Percentiles rank a stretch among this genome's conserved stretches.
Evolutionary conservation across 139 green algal genomes (phyloP).

Genomic region (Prasinococcaceae sp.): DNA sequence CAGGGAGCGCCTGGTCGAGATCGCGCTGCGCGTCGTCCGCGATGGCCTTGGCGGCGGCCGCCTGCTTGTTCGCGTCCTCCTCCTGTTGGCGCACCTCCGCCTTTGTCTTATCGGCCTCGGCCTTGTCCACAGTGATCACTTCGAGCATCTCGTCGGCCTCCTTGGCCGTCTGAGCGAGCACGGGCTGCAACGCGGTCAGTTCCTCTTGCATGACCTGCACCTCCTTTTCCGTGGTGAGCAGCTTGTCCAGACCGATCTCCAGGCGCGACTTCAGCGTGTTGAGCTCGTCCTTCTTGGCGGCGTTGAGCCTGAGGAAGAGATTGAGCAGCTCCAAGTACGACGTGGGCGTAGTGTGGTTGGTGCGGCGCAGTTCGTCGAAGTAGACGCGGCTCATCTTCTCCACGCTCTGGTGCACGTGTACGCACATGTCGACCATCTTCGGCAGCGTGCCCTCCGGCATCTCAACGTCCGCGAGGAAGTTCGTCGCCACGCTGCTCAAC

Average conservation of each 20-base stretch:
- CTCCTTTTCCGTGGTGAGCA: constrained; percentile 39
- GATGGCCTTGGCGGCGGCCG: constrained; percentile 30
- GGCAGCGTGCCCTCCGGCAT: constrained; percentile 16
- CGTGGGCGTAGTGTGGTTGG: constrained; percentile 36
- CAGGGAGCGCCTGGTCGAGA: constrained; percentile 30
- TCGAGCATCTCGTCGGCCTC: constrained; percentile 70
- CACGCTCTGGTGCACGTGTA: constrained; percentile 46
- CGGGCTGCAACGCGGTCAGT: constrained; percentile 55
- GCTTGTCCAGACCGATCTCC: constrained; percentile 57
- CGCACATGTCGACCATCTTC: constrained; percentile 16
- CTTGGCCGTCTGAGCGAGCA: constrained; percentile 19
- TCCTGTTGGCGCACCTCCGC: constrained; percentile 43
- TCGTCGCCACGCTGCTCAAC: constrained; percentile 36
- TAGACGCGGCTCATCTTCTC: constrained; percentile 38
- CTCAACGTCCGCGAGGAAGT: constrained; percentile 35
- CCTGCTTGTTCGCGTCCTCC: constrained; percentile 56
- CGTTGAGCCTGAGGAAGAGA: constrained; percentile 27
- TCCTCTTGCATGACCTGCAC: constrained; percentile 61
- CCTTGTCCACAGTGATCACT: constrained; percentile 51
- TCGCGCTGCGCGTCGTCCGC: constrained; percentile 23
- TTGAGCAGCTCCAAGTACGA: constrained; percentile 30
- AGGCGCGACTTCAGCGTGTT: constrained; percentile 32
- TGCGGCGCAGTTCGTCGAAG: constrained; percentile 49
- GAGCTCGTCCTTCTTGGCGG: constrained; percentile 31
- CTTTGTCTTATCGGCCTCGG: constrained; percentile 49